phyloP scores from a whole-genome alignment of 257 asterid genomes.

The Petunia secreta region DNA sequence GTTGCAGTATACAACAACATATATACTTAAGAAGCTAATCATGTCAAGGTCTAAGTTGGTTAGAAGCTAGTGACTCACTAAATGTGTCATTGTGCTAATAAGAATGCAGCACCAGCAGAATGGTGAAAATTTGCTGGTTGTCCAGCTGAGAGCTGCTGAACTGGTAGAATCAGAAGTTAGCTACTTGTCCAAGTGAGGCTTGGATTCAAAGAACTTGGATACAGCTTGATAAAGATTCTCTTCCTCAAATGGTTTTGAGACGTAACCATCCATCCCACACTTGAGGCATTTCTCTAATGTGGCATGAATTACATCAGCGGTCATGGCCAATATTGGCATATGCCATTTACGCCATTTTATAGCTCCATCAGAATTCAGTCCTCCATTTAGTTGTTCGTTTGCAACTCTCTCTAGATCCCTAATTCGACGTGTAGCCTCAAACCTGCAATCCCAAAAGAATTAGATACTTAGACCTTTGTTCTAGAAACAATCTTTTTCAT shows the following conservation, averaged over 20 bases:
- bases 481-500: not conserved
- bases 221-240: constrained; percentile 76
- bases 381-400: constrained; percentile 42
- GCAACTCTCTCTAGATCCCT: constrained; percentile 70
- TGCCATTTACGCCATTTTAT: constrained; percentile 48
- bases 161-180: not conserved
- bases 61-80: constrained; percentile 20
- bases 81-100: not conserved
- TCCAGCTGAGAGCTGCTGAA: not conserved
- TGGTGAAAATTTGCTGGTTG: constrained; percentile 46
- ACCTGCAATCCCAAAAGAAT: constrained; percentile 47
- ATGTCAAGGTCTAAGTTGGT: constrained; percentile 26
- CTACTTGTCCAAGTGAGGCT: constrained; percentile 36
- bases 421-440: constrained; percentile 79
- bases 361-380: constrained; percentile 28
- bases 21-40: constrained; percentile 27
- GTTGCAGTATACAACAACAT: constrained; percentile 18
- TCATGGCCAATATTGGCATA: constrained; percentile 88
- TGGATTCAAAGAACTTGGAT: constrained; percentile 68
- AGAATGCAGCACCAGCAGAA: constrained; percentile 42
- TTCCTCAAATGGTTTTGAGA: constrained; percentile 90
- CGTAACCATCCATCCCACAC: constrained; percentile 91
- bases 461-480: not conserved
- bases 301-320: constrained; percentile 91
- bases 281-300: constrained; percentile 72